Base-by-base conservation (phyloP, 1,284 basidiomycete species). In the Paramarasmius palmivorus region DNA sequence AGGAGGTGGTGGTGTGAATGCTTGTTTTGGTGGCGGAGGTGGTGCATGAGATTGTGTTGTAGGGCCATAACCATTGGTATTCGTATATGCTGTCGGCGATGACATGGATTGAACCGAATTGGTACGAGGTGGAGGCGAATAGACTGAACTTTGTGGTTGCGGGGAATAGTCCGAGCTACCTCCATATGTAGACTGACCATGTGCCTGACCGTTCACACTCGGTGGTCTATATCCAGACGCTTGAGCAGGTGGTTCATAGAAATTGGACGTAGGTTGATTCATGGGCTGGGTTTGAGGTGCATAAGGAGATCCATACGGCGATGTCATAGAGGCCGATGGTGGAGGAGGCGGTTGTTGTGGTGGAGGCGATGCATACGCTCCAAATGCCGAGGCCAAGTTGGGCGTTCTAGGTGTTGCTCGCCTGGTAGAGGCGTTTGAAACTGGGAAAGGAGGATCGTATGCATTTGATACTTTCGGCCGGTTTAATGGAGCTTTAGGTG, bases 391-490 rank as follows among this genome's bases (percentile, higher is more conserved):
- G 22, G 70, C 63, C 29, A 70, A 67, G 37, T 59, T 58, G 29
- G 67, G 60, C 22, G 34, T 50, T 3, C 62, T 53, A n/a, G 69
- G 61, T 35, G 65, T 63, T 15, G 63, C 64, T 50, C 76, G 74
- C 47, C 76, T 75, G 25, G 69, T 68, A 14, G 74, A 69, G 29
- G 12, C 29, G 62, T 78, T 82, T 17, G 76, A 72, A 4, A 79
- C 73, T 19, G 82, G 84, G 52, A 92, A 78, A 23, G 90, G 90
- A 14, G 90, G 90, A 59, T 92, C 90, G 61, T 92, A 92, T 1
- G 90, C 90, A 61, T 91, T 89, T 19, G 73, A 75, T 19, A 81
- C 71, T 66, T 84, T 87, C 15, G 88, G 86, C 51, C 89, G 71
- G 68, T 65, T 80, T 72, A 69, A 68, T 59, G 56, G 71, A 59